Evolutionary conservation across 2,329 filamentous ascomycete genomes (phyloP).

Genomic region (Sarocladium brachiariae): DNA sequence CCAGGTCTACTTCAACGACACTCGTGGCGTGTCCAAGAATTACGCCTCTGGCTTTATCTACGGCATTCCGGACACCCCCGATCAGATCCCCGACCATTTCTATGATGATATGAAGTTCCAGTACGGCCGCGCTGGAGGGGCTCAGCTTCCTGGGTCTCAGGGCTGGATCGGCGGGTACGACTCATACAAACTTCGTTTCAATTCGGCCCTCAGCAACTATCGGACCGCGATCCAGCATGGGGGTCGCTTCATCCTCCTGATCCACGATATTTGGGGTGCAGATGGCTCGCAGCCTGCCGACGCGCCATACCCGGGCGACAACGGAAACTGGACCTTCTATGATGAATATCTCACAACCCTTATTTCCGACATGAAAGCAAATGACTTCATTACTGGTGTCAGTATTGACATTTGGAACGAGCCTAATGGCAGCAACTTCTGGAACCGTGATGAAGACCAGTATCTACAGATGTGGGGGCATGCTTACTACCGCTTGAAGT

Average conservation of each 20-base stretch:
- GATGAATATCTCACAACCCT: constrained; percentile 11
- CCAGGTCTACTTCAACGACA: too few species aligned
- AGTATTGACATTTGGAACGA: constrained; percentile 14
- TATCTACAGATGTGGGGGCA: constrained; percentile 11
- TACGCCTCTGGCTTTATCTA: neutral
- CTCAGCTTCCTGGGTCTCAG: neutral
- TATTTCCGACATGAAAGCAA: constrained; percentile 7
- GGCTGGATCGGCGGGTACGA: neutral
- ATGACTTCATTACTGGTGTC: constrained; percentile 8
- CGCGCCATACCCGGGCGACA: constrained; percentile 12
- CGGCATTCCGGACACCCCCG: neutral
- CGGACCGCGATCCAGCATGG: constrained; percentile 3
- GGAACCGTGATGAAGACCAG: constrained; percentile 11
- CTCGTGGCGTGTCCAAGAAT: too few species aligned
- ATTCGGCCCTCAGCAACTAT: constrained; percentile 1
- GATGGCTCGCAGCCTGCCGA: constrained; percentile 10
- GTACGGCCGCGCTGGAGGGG: neutral
- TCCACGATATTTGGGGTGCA: constrained; percentile 13
- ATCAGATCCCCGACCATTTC: constrained; percentile 8
- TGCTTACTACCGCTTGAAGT: constrained; percentile 9
- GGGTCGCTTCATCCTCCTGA: constrained; percentile 9
- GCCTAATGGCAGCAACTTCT: constrained; percentile 11
- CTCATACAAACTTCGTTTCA: neutral
- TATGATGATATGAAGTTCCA: constrained; percentile 7
- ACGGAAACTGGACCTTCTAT: constrained; percentile 11